phyloP scores from a whole-genome alignment of 1,139 yeast genomes.

The Taiozyma sp. region DNA sequence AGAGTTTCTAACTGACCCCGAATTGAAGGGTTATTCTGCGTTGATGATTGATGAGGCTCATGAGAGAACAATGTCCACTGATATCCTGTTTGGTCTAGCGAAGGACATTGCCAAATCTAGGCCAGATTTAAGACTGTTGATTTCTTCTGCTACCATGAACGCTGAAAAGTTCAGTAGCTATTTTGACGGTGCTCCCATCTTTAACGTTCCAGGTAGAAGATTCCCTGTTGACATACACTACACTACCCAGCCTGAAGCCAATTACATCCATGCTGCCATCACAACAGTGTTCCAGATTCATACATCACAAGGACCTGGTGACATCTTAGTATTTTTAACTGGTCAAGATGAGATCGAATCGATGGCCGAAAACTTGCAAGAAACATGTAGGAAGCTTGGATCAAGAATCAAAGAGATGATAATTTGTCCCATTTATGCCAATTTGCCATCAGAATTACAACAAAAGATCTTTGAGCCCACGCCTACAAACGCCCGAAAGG shows the following conservation, averaged over 20 bases:
- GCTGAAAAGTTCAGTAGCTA: slow-evolving; percentile 79
- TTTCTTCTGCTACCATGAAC: slow-evolving; percentile 94
- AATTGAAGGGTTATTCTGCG: slow-evolving; percentile 63
- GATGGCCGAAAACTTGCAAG: slow-evolving; percentile 66
- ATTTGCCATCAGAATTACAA: slow-evolving; percentile 82
- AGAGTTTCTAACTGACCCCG: slow-evolving; percentile 78
- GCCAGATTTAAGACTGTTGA: slow-evolving; percentile 65
- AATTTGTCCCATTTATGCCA: slow-evolving; percentile 89
- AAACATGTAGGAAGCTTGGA: slow-evolving; percentile 63
- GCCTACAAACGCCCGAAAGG: slow-evolving; percentile 73
- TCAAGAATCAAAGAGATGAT: slow-evolving; percentile 57
- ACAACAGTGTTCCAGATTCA: slow-evolving; percentile 81
- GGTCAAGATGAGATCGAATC: slow-evolving; percentile 95
- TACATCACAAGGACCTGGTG: slow-evolving; percentile 71
- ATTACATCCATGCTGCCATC: slow-evolving; percentile 83
- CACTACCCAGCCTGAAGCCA: slow-evolving; percentile 85
- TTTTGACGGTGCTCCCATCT: slow-evolving; percentile 81
- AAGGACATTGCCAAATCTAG: slow-evolving; percentile 65
- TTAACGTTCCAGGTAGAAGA: slow-evolving; percentile 84
- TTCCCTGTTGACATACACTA: slow-evolving; percentile 90
- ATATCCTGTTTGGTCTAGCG: slow-evolving; percentile 75
- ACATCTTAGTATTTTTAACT: slow-evolving; percentile 83
- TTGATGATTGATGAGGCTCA: slow-evolving; percentile 97
- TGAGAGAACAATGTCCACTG: slow-evolving; percentile 91
- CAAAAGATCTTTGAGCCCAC: slow-evolving; percentile 83